Percentiles rank a stretch among this genome's conserved stretches.
phyloP scores from a whole-genome alignment of 768 basidiomycete genomes.

The Mycena crocata region DNA sequence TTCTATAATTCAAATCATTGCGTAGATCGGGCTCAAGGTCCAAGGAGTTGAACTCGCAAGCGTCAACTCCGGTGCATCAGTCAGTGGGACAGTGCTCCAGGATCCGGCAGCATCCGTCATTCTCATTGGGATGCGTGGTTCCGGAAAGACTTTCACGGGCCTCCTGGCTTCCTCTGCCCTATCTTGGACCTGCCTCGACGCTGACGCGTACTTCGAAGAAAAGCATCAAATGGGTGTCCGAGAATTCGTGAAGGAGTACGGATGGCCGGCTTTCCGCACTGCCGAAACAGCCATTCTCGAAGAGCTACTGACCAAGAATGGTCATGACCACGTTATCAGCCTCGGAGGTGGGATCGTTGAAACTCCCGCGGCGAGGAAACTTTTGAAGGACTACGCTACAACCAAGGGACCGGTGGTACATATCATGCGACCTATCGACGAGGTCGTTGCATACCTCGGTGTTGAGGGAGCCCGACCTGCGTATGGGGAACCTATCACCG shows the following conservation, averaged over 20 bases:
- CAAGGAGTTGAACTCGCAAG: slow-evolving; percentile 83
- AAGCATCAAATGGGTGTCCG: slow-evolving; percentile 72
- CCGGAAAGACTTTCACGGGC: slow-evolving; percentile 93
- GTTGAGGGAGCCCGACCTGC: slow-evolving; percentile 85
- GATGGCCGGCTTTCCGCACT: slow-evolving; percentile 91
- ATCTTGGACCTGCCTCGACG: slow-evolving; percentile 81
- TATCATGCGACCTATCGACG: slow-evolving; percentile 81
- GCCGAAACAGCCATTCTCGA: slow-evolving; percentile 79
- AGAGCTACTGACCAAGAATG: slow-evolving; percentile 70
- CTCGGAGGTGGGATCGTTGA: slow-evolving; percentile 97
- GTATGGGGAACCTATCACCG: slow-evolving; percentile 87
- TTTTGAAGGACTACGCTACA: slow-evolving; percentile 74
- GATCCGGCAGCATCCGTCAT: slow-evolving; percentile 70
- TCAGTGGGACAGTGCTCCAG: slow-evolving; percentile 49
- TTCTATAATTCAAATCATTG: slow-evolving; percentile 2
- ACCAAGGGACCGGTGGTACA: slow-evolving; percentile 83
- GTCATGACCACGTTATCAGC: slow-evolving; percentile 80
- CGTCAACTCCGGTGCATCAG: slow-evolving; percentile 52
- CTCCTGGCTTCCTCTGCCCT: slow-evolving; percentile 79
- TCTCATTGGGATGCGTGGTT: slow-evolving; percentile 95
- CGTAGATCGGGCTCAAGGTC: slow-evolving; percentile 88
- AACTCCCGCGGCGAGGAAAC: slow-evolving; percentile 75
- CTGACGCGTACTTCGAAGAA: slow-evolving; percentile 81
- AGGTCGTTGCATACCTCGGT: slow-evolving; percentile 84
- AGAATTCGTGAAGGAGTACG: slow-evolving; percentile 82